Percentiles rank a stretch among this genome's conserved stretches.
phyloP scores from a whole-genome alignment of 345 rosid genomes.

The Eucalyptus grandis region DNA sequence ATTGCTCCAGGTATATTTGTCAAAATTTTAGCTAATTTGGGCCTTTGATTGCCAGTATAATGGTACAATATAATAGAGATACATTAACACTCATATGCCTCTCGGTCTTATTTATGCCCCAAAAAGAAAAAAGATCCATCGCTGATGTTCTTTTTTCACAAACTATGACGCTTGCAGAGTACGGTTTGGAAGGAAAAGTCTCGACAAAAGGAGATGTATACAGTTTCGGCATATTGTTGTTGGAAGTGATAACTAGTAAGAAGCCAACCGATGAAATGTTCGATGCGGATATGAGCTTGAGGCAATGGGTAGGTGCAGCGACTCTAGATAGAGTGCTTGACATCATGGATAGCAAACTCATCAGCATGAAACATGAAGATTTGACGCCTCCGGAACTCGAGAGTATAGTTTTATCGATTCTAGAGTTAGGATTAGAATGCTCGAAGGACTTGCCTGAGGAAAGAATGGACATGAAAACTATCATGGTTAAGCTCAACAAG shows the following conservation, averaged over 20 bases:
- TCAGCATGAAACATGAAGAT: neutral
- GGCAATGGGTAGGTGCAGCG: neutral
- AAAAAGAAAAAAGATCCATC: neutral
- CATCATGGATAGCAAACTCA: neutral
- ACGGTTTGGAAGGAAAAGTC: neutral
- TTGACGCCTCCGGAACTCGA: neutral
- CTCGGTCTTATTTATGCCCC: neutral
- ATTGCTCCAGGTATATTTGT: neutral
- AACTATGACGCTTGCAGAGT: neutral
- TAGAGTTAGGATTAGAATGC: neutral
- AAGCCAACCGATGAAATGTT: neutral
- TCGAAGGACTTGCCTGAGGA: neutral
- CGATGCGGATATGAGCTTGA: neutral
- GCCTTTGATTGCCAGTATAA: neutral
- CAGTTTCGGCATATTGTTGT: neutral
- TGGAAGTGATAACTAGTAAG: neutral
- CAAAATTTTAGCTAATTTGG: neutral
- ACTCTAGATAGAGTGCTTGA: neutral
- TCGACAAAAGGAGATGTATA: neutral
- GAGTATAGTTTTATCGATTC: neutral
- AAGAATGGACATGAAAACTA: neutral
- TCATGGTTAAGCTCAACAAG: neutral
- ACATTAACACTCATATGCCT: neutral
- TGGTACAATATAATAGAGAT: neutral
- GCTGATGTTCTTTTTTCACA: neutral